Percentiles rank a stretch among this genome's conserved stretches.
Evolutionary conservation across 75 land plant genomes (phyloP).

Genomic region (Pinus tabuliformis): DNA sequence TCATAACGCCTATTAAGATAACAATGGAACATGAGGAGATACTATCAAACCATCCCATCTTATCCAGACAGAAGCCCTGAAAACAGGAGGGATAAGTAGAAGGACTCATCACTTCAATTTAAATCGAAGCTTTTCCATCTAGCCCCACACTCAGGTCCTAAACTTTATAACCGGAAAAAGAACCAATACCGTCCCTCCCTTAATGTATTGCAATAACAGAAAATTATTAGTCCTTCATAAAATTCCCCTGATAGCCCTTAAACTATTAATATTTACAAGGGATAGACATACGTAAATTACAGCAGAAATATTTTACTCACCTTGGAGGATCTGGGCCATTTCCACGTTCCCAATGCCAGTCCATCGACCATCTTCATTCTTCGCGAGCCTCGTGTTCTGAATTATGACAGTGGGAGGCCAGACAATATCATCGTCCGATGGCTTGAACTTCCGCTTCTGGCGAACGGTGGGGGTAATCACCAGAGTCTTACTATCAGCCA

Average conservation of each 20-base stretch:
- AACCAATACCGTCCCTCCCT: no score
- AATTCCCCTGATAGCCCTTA: background rate
- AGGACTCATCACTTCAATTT: no score
- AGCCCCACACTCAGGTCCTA: no score
- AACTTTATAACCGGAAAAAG: no score
- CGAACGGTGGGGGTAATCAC: background rate
- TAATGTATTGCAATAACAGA: background rate
- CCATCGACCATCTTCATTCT: constrained; percentile 27
- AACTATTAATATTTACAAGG: background rate
- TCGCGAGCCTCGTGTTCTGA: constrained; percentile 30
- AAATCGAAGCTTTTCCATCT: no score
- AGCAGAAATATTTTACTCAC: background rate
- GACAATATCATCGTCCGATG: constrained; percentile 15
- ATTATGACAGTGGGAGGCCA: constrained; percentile 36
- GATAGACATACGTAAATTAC: background rate
- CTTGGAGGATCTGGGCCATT: constrained; percentile 19
- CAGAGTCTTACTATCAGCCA: background rate
- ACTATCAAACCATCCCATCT: no score
- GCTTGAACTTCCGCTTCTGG: background rate
- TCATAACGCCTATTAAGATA: no score
- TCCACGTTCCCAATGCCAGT: constrained; percentile 26
- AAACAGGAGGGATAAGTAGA: no score
- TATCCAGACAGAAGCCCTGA: no score
- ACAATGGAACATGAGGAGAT: no score
- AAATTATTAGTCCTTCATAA: background rate